A percentile compares a stretch with the other conserved stretches of the same genome.
Conservation (phyloP, 2,329 filamentous ascomycete species). For the Diaporthe sp. region DNA sequence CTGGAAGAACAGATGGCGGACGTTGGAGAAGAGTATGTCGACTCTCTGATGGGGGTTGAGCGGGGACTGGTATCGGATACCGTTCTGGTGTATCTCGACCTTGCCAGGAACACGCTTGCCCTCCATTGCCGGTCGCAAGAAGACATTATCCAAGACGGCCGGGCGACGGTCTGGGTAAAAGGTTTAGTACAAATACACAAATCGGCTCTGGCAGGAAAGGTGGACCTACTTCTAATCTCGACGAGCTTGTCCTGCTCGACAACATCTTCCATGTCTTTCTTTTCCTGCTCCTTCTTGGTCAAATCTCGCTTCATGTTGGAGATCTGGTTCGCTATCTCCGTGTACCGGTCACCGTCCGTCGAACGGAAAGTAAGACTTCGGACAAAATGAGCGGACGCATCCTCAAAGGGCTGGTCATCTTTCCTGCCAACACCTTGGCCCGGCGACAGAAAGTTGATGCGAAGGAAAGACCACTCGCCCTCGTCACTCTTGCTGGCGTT, state of each 20-base stretch:
- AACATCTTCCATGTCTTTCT: slow-evolving; percentile 99
- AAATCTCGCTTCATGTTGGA: slow-evolving; percentile 96
- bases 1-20: slow-evolving; percentile 99
- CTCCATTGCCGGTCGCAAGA: slow-evolving; percentile 94
- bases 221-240: slow-evolving; percentile 85
- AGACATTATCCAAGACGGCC: slow-evolving; percentile 91
- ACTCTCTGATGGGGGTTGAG: slow-evolving; percentile 86
- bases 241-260: slow-evolving; percentile 98
- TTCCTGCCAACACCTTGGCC: slow-evolving; percentile 97
- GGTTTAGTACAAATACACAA: slow-evolving; percentile 55
- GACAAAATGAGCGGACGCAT: slow-evolving; percentile 94
- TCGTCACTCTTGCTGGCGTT: slow-evolving; percentile 99
- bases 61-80: slow-evolving; percentile 93
- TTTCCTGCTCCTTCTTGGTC: slow-evolving; percentile 94
- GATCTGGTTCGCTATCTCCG: slow-evolving; percentile 92
- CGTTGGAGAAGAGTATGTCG: slow-evolving; percentile 97
- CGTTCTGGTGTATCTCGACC: slow-evolving; percentile 98
- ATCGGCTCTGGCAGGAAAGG: slow-evolving; percentile 4
- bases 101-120: slow-evolving; percentile 96
- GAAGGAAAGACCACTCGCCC: slow-evolving; percentile 91
- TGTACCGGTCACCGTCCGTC: slow-evolving; percentile 87
- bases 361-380: slow-evolving; percentile 96
- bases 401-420: slow-evolving; percentile 98
- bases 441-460: slow-evolving; percentile 97
- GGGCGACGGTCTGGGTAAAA: slow-evolving; percentile 82